phyloP scores from a whole-genome alignment of 495 filamentous ascomycete genomes.

The Xylaria cubensis region DNA sequence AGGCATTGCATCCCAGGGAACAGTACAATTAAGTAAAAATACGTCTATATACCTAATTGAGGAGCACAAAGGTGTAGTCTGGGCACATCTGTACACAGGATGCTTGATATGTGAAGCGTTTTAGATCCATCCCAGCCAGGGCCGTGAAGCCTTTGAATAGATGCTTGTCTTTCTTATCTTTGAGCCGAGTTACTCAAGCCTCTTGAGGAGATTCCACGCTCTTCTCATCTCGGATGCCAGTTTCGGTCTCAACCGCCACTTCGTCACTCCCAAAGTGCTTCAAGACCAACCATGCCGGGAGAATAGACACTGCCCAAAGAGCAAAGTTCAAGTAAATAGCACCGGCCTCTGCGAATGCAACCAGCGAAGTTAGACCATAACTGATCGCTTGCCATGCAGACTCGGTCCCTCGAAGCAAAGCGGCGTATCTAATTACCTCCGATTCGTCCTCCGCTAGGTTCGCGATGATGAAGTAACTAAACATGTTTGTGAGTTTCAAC shows the following conservation, averaged over 20 bases:
- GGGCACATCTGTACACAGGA: neutral
- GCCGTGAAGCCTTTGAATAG: conserved; percentile 14
- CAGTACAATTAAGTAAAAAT: neutral
- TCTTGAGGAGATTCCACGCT: conserved; percentile 13
- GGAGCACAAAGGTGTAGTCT: neutral
- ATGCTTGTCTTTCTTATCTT: conserved; percentile 8
- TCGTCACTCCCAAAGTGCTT: conserved; percentile 53
- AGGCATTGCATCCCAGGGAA: neutral
- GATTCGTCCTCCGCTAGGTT: conserved; percentile 62
- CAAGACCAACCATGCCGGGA: conserved; percentile 66
- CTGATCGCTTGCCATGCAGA: conserved; percentile 68
- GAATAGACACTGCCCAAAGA: conserved; percentile 62
- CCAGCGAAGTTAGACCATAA: conserved; percentile 63
- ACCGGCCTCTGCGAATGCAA: conserved; percentile 64
- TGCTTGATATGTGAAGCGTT: conserved; percentile 4
- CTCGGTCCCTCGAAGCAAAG: conserved; percentile 66
- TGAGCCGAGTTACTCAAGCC: conserved; percentile 1
- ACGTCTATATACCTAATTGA: conserved; percentile 10
- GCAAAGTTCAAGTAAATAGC: conserved; percentile 68
- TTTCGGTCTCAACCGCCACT: conserved; percentile 13
- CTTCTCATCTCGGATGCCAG: conserved; percentile 13
- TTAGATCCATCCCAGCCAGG: conserved; percentile 1
- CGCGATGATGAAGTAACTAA: conserved; percentile 66
- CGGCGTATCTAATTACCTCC: conserved; percentile 66
- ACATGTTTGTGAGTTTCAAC: neutral